Base-by-base conservation (phyloP, 1,284 basidiomycete genomes). In the Moniliella sp. region DNA sequence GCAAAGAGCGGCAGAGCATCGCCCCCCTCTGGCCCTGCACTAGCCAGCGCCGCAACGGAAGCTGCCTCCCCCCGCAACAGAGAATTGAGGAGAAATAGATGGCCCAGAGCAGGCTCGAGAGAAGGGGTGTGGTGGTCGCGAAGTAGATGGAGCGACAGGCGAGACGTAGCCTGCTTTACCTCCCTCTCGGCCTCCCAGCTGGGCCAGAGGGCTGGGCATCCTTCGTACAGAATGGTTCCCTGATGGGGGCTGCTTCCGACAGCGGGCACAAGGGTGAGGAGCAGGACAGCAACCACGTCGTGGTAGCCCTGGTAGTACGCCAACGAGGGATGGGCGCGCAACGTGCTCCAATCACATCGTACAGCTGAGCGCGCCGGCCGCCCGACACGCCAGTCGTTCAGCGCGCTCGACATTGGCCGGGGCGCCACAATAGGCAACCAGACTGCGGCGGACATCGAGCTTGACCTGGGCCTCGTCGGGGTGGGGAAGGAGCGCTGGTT, bases 251-350 rank as follows among this genome's bases (percentile, higher is more conserved):
- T 5, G 28, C 26, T 14, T 16, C 15, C 8, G 23, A 27, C n/a
- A 10, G 18, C 31, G 25, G 32, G 32, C 12, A 18, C n/a, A 27
- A 84, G 65, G 0, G 82, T 84, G 17, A 91, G 67, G 45, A 78
- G 77, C 0, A 91, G 44, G 8, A 91, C 79, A 0, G 79, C 76
- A 18, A 82, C 67, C 28, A 93, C 80, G 54, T 91, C 84, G 57
- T 93, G 84, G 57, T 81, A 88, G 25, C 84, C 84, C 73, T 82
- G 51, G 15, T 36, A 93, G 61, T 91, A 93, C 52, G 68, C 70
- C 23, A 93, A 64, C 23, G 7, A n/a, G 8, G 21, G 21, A n/a
- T 23, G 21, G 7, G 21, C 7, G 21, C 21, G 21, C 8, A 23
- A n/a, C n/a, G 21, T 23, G 21, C n/a, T 7, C 21, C 21, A n/a